These are phyloP conservation scores for Fallopia convolvulus DNA, from an alignment of 148 eudicot species.

Conservation along the genomic window DNA sequence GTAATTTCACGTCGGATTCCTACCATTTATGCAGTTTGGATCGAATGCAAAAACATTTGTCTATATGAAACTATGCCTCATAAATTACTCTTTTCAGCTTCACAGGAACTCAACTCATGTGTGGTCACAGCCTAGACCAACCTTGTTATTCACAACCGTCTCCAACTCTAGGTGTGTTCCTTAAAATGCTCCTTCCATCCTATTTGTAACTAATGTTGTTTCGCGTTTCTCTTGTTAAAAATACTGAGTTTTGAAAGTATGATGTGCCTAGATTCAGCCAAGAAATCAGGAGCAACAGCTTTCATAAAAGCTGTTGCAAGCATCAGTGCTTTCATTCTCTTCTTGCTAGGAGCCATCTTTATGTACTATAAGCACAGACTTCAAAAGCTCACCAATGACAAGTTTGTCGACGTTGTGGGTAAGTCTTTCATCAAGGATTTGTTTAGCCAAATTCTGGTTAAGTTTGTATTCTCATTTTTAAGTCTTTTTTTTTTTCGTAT, in stretches of 20 bases:
- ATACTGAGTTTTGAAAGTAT: not conserved
- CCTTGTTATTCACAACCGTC: constrained; percentile 68
- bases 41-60: not conserved
- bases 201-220: not conserved
- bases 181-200: not conserved
- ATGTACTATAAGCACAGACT: constrained; percentile 30
- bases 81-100: constrained; percentile 40
- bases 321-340: constrained; percentile 52
- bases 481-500: no score
- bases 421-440: not conserved
- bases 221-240: not conserved
- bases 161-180: constrained; percentile 30
- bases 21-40: not conserved
- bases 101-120: constrained; percentile 63
- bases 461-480: no score
- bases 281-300: constrained; percentile 48
- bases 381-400: constrained; percentile 36
- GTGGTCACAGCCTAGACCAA: constrained; percentile 56
- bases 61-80: not conserved
- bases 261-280: constrained; percentile 31
- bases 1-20: constrained; percentile 29
- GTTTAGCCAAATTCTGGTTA: not conserved
- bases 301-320: constrained; percentile 41
- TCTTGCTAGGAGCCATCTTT: constrained; percentile 54
- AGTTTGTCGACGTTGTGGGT: constrained; percentile 84